These are phyloP conservation scores for Favolaschia claudopus DNA, from an alignment of 768 basidiomycete species.

Conservation along the genomic window DNA sequence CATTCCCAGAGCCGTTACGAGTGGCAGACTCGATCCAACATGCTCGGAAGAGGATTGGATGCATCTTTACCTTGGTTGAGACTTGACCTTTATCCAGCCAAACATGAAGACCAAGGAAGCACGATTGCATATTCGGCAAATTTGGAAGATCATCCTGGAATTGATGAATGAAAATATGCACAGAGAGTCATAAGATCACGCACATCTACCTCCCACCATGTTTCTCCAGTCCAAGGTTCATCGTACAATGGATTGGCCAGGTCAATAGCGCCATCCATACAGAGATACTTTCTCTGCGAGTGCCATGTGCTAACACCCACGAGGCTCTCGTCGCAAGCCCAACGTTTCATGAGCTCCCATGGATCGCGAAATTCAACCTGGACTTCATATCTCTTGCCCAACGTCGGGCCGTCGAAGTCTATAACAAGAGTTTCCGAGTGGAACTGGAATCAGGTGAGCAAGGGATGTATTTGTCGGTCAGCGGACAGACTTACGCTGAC, in stretches of 20 bases:
- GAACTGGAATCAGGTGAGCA: slow-evolving; percentile 13
- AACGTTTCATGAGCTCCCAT: slow-evolving; percentile 25
- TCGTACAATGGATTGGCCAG: slow-evolving; percentile 15
- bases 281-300: slow-evolving; percentile 20
- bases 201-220: slow-evolving; percentile 26
- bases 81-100: slow-evolving; percentile 31
- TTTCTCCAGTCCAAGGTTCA: slow-evolving; percentile 24
- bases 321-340: slow-evolving; percentile 19
- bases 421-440: neutral
- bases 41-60: slow-evolving; percentile 25
- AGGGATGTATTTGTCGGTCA: neutral
- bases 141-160: neutral
- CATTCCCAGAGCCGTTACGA: slow-evolving; percentile 31
- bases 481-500: slow-evolving; percentile 6
- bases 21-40: slow-evolving; percentile 23
- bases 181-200: neutral
- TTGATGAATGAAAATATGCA: neutral
- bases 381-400: slow-evolving; percentile 11
- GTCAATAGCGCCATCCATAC: slow-evolving; percentile 7
- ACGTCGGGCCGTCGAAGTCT: slow-evolving; percentile 5
- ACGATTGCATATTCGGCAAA: neutral
- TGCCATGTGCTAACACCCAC: slow-evolving; percentile 16
- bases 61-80: slow-evolving; percentile 26
- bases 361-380: slow-evolving; percentile 26
- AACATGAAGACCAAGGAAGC: slow-evolving; percentile 19